These are phyloP conservation scores for Tieghemostelium lacteum DNA, from an alignment of 78 protist species.

Conservation along the genomic window DNA sequence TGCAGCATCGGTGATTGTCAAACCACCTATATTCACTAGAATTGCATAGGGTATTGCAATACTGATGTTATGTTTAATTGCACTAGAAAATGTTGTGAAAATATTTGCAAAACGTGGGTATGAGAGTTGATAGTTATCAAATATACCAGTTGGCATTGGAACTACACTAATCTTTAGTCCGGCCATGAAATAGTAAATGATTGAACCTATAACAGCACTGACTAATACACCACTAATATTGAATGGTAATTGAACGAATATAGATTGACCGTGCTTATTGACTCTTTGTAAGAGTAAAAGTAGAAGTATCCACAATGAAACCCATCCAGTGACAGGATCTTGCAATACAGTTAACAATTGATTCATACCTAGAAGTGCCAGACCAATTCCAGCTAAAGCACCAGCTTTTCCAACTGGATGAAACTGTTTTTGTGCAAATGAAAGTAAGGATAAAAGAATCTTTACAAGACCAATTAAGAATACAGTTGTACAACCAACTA, in stretches of 20 bases:
- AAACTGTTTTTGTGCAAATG: constrained; percentile 46
- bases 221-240: constrained; percentile 32
- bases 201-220: constrained; percentile 25
- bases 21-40: constrained; percentile 62
- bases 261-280: constrained; percentile 12
- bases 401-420: constrained; percentile 77
- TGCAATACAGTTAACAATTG: constrained; percentile 15
- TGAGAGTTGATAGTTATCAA: background rate
- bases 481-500: constrained; percentile 72
- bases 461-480: constrained; percentile 60
- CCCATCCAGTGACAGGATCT: constrained; percentile 64
- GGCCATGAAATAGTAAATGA: constrained; percentile 57
- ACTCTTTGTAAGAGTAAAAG: constrained; percentile 27
- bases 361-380: constrained; percentile 42
- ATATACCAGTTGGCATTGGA: constrained; percentile 25
- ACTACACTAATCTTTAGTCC: constrained; percentile 11
- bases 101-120: constrained; percentile 66
- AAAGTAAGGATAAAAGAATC: constrained; percentile 5
- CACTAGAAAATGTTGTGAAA: constrained; percentile 8
- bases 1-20: constrained; percentile 45
- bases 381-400: constrained; percentile 69
- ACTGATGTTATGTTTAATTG: constrained; percentile 45
- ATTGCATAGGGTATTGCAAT: constrained; percentile 70
- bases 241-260: constrained; percentile 25
- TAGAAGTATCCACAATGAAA: constrained; percentile 38